Evolutionary conservation across 495 filamentous ascomycete species (phyloP).

Genomic region (Aspergillus ostianus): DNA sequence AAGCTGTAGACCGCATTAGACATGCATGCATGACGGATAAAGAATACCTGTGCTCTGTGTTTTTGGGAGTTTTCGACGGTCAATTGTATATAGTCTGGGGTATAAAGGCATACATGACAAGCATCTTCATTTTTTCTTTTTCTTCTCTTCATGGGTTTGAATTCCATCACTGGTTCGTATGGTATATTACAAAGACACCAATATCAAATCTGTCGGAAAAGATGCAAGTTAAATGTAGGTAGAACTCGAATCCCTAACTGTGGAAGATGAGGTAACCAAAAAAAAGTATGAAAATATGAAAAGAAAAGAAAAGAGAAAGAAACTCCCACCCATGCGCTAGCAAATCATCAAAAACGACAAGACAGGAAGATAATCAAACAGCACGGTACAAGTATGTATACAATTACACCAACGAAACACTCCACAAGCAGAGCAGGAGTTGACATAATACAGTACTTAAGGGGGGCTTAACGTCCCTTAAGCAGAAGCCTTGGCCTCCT

Average conservation of each 20-base stretch:
- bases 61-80: conserved; percentile 17
- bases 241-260: neutral
- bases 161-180: conserved; percentile 1
- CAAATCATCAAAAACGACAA: conserved; percentile 31
- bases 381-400: conserved; percentile 12
- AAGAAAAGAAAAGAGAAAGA: conserved; percentile 34
- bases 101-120: conserved; percentile 15
- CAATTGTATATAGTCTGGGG: conserved; percentile 24
- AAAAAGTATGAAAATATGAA: conserved; percentile 22
- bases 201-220: conserved; percentile 3
- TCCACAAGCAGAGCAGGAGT: neutral
- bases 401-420: conserved; percentile 4
- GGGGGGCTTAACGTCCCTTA: conserved; percentile 16
- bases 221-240: conserved; percentile 1
- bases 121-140: conserved; percentile 1
- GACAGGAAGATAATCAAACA: conserved; percentile 33
- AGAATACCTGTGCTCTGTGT: conserved; percentile 4
- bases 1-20: conserved; percentile 32
- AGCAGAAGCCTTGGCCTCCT: conserved; percentile 39
- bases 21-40: neutral
- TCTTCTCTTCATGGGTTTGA: conserved; percentile 1
- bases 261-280: neutral
- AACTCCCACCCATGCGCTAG: conserved; percentile 54
- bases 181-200: conserved; percentile 4
- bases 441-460: conserved; percentile 6